Evolutionary conservation across 2,329 filamentous ascomycete genomes (phyloP).

Genomic region (Fusarium sp.): DNA sequence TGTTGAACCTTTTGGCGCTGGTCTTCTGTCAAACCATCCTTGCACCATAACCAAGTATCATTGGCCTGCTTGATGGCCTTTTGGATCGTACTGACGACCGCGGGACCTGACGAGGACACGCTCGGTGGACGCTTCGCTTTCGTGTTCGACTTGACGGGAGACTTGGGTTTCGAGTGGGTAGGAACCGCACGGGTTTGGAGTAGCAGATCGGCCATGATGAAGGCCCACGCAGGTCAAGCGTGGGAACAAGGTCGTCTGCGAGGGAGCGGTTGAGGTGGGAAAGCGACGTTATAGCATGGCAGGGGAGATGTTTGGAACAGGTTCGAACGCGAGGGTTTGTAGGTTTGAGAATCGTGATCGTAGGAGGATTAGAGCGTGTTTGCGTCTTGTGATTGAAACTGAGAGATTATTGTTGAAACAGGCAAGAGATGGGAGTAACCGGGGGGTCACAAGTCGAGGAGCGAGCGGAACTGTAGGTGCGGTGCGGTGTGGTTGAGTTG

Average conservation of each 20-base stretch:
- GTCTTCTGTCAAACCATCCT: constrained; percentile 64
- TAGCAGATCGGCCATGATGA: constrained; percentile 45
- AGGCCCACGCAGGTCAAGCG: constrained; percentile 14
- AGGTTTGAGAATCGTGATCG: background rate
- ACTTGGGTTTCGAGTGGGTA: constrained; percentile 34
- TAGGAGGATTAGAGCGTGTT: background rate
- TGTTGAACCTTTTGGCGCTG: constrained; percentile 60
- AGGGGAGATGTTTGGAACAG: background rate
- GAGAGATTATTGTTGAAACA: constrained; percentile 9
- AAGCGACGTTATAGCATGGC: constrained; percentile 30
- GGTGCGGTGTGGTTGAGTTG: constrained; percentile 13
- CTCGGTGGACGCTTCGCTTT: constrained; percentile 39
- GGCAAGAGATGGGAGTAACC: constrained; percentile 13
- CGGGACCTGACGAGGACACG: constrained; percentile 15
- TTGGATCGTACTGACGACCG: constrained; percentile 42
- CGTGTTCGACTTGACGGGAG: constrained; percentile 35
- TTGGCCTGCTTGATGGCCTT: constrained; percentile 55
- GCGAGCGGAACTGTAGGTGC: constrained; percentile 20
- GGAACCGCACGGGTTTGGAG: constrained; percentile 40
- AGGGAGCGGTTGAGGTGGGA: background rate
- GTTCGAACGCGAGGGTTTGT: background rate
- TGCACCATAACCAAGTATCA: constrained; percentile 58
- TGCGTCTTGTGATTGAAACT: background rate
- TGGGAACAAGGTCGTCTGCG: constrained; percentile 20
- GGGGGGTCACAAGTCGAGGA: constrained; percentile 28